Evolutionary conservation across 768 basidiomycete genomes (phyloP), one percentile per base, ranked within the genome.

Genomic region (Mycena filopes): DNA sequence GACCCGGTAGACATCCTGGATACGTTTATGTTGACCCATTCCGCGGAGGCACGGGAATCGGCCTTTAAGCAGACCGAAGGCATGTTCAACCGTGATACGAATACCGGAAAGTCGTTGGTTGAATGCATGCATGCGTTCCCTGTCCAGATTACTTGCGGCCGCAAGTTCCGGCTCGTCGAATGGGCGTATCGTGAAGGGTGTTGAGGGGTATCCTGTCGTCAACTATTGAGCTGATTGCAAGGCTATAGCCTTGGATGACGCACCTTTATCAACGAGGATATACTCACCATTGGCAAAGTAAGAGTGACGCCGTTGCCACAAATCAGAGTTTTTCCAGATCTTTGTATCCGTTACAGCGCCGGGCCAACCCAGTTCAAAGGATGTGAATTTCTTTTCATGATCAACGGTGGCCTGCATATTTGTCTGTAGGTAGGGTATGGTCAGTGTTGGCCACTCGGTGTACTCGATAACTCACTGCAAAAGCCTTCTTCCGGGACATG

Each of bases 81-180:
- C 23, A 74, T 57, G 51, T 74, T 76, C n/a, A n/a, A n/a, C n/a
- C n/a, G 60, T 76, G 74, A 75, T 73, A 1, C 67, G 66, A 4
- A 71, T 38, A 0, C 20, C 40, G 10, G 73, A 75, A 3, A 76
- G 71, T 10, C 29, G 50, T 3, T 49, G 38, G 46, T 75, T 75
- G 33, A 72, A 76, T 5, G 58, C 55, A 2, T 62, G 67, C 55
- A 67, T 69, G 9, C 58, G 65, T 25, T 50, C 18, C n/a, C 61
- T 33, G 6, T 66, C 60, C 28, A 9, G 16, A 4, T 20, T 16
- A 13, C 4, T 8, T 6, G 53, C 63, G 21, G 56, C 49, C 9
- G 51, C 28, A 15, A 75, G 25, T 49, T 76, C 72, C 1, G 59
- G 61, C 21, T 75, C 74, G 46, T 63, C 64, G 58, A 74, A 76